These are phyloP conservation scores for Zalaria sp. DNA, from an alignment of 2,329 filamentous ascomycete species.

Conservation along the genomic window DNA sequence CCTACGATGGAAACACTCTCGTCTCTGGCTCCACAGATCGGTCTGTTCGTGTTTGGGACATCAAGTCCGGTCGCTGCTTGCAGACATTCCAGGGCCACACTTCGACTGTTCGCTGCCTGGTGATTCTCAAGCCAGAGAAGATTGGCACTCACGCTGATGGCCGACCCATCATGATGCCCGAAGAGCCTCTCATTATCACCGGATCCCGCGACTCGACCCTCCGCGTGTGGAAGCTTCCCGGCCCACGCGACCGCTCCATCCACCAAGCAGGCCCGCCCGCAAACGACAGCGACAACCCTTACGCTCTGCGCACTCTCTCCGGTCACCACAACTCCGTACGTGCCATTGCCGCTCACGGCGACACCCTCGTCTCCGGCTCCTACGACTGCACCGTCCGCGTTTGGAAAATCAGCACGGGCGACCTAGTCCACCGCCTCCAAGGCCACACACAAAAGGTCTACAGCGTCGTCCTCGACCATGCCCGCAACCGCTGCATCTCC, in stretches of 20 bases:
- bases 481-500: constrained; percentile 88
- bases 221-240: constrained; percentile 85
- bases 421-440: constrained; percentile 67
- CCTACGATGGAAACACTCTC: constrained; percentile 88
- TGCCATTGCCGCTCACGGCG: constrained; percentile 85
- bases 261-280: constrained; percentile 65
- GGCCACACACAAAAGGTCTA: constrained; percentile 93
- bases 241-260: constrained; percentile 60
- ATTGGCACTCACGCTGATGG: constrained; percentile 60
- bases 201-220: constrained; percentile 90
- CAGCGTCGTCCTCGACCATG: constrained; percentile 85
- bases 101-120: constrained; percentile 87
- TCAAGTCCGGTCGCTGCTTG: constrained; percentile 79
- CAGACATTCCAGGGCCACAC: constrained; percentile 97
- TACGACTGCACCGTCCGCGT: constrained; percentile 93
- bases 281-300: constrained; percentile 71
- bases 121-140: constrained; percentile 79
- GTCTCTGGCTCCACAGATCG: constrained; percentile 94
- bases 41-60: constrained; percentile 99
- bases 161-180: constrained; percentile 72
- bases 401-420: constrained; percentile 94
- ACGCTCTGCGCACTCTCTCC: constrained; percentile 75
- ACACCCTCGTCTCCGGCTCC: constrained; percentile 92
- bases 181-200: constrained; percentile 91
- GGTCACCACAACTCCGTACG: constrained; percentile 91